These are phyloP conservation scores for Danielia reshetovae DNA, from an alignment of 805 yeast species.

Conservation along the genomic window DNA sequence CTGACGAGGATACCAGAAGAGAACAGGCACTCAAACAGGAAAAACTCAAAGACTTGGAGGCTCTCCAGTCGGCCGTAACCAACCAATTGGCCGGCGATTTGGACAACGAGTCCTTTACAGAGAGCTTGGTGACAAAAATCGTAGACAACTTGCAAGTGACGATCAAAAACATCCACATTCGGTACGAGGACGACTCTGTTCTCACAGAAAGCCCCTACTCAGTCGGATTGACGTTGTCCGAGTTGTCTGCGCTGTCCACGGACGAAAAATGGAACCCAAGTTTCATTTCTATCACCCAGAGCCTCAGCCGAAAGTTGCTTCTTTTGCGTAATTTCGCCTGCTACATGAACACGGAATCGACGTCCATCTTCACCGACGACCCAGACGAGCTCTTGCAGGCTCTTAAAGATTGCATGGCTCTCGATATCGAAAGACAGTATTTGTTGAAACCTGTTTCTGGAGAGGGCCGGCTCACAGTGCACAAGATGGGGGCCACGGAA, in stretches of 20 bases:
- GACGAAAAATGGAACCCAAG: constrained; percentile 82
- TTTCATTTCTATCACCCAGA: constrained; percentile 68
- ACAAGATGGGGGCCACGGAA: constrained; percentile 73
- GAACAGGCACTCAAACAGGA: constrained; percentile 60
- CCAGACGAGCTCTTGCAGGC: constrained; percentile 44
- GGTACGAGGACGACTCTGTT: constrained; percentile 79
- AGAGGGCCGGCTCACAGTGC: constrained; percentile 72
- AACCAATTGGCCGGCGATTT: constrained; percentile 18
- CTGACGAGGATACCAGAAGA: constrained; percentile 57
- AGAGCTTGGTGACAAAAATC: constrained; percentile 80
- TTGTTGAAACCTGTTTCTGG: constrained; percentile 88
- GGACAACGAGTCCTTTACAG: constrained; percentile 74
- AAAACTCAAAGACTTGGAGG: constrained; percentile 63
- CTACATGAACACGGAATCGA: constrained; percentile 77
- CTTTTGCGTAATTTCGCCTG: constrained; percentile 70
- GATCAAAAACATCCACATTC: constrained; percentile 82
- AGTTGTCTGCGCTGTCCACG: constrained; percentile 88
- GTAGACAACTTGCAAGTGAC: constrained; percentile 91
- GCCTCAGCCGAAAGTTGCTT: constrained; percentile 69
- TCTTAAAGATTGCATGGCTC: constrained; percentile 44
- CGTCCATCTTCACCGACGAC: constrained; percentile 45
- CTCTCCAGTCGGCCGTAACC: constrained; percentile 51
- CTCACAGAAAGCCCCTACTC: constrained; percentile 76
- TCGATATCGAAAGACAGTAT: constrained; percentile 39
- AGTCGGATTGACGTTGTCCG: constrained; percentile 76